These are phyloP conservation scores for Pichia heedii DNA, from an alignment of 805 yeast species.

Conservation along the genomic window DNA sequence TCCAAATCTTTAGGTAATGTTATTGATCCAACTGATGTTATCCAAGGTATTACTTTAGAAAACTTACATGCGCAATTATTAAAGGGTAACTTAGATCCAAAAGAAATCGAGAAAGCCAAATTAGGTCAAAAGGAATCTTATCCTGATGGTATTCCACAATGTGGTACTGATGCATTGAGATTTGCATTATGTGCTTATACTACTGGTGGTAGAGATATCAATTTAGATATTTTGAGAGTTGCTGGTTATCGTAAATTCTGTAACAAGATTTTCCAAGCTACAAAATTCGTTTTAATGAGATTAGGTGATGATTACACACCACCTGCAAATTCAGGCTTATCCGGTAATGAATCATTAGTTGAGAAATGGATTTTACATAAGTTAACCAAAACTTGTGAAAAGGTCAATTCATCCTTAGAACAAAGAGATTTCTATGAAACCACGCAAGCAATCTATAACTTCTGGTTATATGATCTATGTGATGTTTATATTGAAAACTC, in stretches of 20 bases:
- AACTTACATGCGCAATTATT: conserved; percentile 68
- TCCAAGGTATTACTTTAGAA: conserved; percentile 75
- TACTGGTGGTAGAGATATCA: conserved; percentile 97
- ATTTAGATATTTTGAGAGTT: conserved; percentile 89
- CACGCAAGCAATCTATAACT: conserved; percentile 80
- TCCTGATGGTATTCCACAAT: conserved; percentile 97
- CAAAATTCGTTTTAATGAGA: conserved; percentile 90
- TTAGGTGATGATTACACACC: conserved; percentile 85
- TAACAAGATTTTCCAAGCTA: conserved; percentile 98
- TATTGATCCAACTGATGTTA: conserved; percentile 91
- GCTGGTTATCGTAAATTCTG: conserved; percentile 99
- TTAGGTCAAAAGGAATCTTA: conserved; percentile 82
- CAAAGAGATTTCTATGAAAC: conserved; percentile 83
- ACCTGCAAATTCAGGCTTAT: conserved; percentile 47
- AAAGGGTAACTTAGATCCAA: conserved; percentile 80
- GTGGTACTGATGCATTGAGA: conserved; percentile 98
- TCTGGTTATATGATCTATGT: conserved; percentile 92
- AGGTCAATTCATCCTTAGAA: conserved; percentile 59
- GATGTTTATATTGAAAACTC: conserved; percentile 98
- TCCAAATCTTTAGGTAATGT: conserved; percentile 97
- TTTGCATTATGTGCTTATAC: conserved; percentile 97
- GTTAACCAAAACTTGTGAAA: conserved; percentile 59
- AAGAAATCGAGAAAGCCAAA: conserved; percentile 79
- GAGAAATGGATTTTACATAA: conserved; percentile 96
- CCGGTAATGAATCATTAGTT: conserved; percentile 82